A percentile compares a stretch with the other conserved stretches of the same genome.
phyloP scores from a whole-genome alignment of 495 filamentous ascomycete species.

The Penicillium pulvis region DNA sequence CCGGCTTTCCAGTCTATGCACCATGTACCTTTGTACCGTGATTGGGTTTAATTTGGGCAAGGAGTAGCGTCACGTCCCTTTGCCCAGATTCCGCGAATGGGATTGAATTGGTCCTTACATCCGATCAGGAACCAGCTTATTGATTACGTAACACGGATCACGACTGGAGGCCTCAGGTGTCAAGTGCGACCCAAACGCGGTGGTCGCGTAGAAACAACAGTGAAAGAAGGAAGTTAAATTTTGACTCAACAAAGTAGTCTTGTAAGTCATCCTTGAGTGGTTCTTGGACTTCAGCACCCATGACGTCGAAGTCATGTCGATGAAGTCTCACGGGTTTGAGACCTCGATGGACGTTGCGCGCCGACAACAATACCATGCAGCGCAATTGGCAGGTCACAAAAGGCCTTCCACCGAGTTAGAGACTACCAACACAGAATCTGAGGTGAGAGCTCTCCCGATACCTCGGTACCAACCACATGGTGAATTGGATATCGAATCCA shows the following conservation, averaged over 20 bases:
- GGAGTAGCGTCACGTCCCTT: neutral
- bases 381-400: slow-evolving; percentile 46
- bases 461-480: slow-evolving; percentile 12
- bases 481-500: slow-evolving; percentile 24
- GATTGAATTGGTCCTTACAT: neutral
- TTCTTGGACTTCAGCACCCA: slow-evolving; percentile 4
- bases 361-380: slow-evolving; percentile 38
- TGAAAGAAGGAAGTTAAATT: neutral
- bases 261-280: neutral
- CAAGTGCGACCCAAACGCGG: slow-evolving; percentile 5
- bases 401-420: slow-evolving; percentile 25
- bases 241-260: neutral
- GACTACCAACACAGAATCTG: slow-evolving; percentile 1
- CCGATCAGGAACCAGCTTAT: neutral
- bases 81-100: neutral
- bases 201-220: slow-evolving; percentile 10
- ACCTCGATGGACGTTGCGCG: slow-evolving; percentile 51
- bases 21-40: neutral
- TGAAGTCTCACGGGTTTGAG: slow-evolving; percentile 45
- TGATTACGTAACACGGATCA: neutral
- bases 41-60: neutral
- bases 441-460: slow-evolving; percentile 3
- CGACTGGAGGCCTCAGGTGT: neutral
- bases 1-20: neutral
- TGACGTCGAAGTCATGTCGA: slow-evolving; percentile 31